Base-by-base conservation (phyloP, 768 basidiomycete genomes). In the Plicaturopsis crispa region DNA sequence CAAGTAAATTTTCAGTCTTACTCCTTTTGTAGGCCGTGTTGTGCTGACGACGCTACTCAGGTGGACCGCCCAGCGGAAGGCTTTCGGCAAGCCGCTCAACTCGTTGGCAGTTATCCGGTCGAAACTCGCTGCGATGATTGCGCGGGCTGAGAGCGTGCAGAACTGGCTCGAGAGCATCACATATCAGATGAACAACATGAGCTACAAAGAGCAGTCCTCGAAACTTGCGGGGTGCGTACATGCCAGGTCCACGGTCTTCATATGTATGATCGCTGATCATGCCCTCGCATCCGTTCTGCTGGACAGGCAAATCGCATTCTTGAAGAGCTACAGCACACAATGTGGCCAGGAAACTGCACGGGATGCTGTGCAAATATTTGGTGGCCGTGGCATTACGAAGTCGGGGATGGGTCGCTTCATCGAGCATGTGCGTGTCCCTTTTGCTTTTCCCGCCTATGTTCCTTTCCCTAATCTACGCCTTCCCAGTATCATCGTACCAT, bases 81-180 rank as follows among this genome's bases (percentile, higher is more conserved):
- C 89, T 6, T 94, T 94, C 49, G 93, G 92, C 36, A 92, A 86
- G 59, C 88, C 84, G 3, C 64, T 94, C 30, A 73, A 75, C 45
- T 75, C 83, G 3, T 85, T 90, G 53, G 77, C 92, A 1, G 85
- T 97, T 42, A 86, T 98, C 50, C 80, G 93, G 16, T 63, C 76
- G 31, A 96, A 92, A 67, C 61, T 98, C 33, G 91, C 91, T 3
- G 67, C 54, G 5, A 98, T 98, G 89, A 91, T 96, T 39, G 73
- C 86, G 21, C 76, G 85, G 36, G 70, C 64, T 34, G 70, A 73
- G 64, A 69, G 72, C 35, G 66, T 65, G 0, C 87, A 89, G 55
- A 68, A 66, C 26, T 89, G 84, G 86, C 61, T 91, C n/a, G 89
- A 93, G 63, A 83, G 80, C 48, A 69, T 92, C 44, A 90, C 88